These are phyloP conservation scores for Selaginella tamariscina DNA, from an alignment of 75 land plant genomes.

Conservation along the genomic window DNA sequence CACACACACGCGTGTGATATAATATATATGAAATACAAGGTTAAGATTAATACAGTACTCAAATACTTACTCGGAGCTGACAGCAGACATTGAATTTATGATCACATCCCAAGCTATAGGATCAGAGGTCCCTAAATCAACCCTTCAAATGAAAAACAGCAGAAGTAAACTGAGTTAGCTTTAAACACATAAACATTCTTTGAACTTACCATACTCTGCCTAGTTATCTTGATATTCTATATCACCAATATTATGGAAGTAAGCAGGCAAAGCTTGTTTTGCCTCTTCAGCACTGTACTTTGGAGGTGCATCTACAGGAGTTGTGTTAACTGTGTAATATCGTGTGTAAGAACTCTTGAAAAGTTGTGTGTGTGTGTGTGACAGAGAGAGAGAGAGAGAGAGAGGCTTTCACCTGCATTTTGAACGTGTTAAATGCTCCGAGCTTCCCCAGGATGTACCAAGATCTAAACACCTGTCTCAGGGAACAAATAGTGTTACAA, in stretches of 20 bases:
- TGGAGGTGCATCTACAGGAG: conserved; percentile 48
- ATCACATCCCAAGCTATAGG: conserved; percentile 72
- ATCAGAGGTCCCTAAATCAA: conserved; percentile 91
- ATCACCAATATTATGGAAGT: conserved; percentile 86
- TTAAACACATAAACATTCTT: conserved; percentile 8
- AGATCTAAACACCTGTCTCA: conserved; percentile 82
- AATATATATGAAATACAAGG: too few relatives aligned
- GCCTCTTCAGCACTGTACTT: conserved; percentile 59
- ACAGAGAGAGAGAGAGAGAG: too few relatives aligned
- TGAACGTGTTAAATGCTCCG: conserved; percentile 83
- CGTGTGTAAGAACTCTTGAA: background rate
- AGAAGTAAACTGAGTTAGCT: too few relatives aligned
- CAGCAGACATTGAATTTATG: conserved; percentile 62
- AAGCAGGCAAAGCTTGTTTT: conserved; percentile 49
- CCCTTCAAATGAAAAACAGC: too few relatives aligned
- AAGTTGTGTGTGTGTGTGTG: too few relatives aligned
- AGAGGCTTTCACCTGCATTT: conserved; percentile 62
- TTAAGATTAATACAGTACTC: background rate
- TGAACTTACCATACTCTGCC: conserved; percentile 63
- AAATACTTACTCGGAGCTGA: conserved; percentile 72
- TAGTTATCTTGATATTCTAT: conserved; percentile 90
- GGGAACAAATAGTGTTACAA: too few relatives aligned
- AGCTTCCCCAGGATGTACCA: conserved; percentile 93
- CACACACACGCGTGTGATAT: too few relatives aligned
- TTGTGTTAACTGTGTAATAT: conserved; percentile 45